These are phyloP conservation scores for Biscutella laevigata DNA, from an alignment of 441 rosid genomes.

Conservation along the genomic window DNA sequence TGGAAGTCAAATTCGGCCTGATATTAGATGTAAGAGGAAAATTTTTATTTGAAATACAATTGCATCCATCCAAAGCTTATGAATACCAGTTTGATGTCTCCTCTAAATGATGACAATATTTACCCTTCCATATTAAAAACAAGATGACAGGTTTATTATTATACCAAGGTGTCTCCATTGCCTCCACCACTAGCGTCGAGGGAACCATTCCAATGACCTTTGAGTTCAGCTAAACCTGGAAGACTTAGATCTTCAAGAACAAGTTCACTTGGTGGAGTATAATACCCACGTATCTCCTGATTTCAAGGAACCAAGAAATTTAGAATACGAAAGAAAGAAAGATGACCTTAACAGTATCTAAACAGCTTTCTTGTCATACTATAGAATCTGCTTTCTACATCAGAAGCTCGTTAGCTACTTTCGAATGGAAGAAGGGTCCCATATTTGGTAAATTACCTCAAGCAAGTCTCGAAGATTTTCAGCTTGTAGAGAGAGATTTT, in stretches of 20 bases:
- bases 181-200: constrained; percentile 99
- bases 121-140: not conserved
- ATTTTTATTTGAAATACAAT: not conserved
- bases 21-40: not conserved
- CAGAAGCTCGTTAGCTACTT: not conserved
- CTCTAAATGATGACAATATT: not conserved
- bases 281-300: constrained; percentile 72
- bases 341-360: not conserved
- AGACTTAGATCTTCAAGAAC: constrained; percentile 70
- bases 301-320: constrained; percentile 19
- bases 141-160: not conserved
- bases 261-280: constrained; percentile 60
- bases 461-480: constrained; percentile 80
- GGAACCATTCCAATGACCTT: constrained; percentile 92
- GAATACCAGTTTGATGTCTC: constrained; percentile 10
- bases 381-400: constrained; percentile 8
- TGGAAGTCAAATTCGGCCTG: constrained; percentile 98
- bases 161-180: constrained; percentile 97
- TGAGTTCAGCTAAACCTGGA: constrained; percentile 93
- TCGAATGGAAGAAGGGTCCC: constrained; percentile 4
- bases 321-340: constrained; percentile 5
- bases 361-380: not conserved
- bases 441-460: constrained; percentile 48
- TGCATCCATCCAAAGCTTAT: not conserved
- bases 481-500: constrained; percentile 62